Evolutionary conservation across 352 stramenopile species (phyloP), one percentile per base, ranked within the genome.

Genomic region (Phytophthora cactorum): DNA sequence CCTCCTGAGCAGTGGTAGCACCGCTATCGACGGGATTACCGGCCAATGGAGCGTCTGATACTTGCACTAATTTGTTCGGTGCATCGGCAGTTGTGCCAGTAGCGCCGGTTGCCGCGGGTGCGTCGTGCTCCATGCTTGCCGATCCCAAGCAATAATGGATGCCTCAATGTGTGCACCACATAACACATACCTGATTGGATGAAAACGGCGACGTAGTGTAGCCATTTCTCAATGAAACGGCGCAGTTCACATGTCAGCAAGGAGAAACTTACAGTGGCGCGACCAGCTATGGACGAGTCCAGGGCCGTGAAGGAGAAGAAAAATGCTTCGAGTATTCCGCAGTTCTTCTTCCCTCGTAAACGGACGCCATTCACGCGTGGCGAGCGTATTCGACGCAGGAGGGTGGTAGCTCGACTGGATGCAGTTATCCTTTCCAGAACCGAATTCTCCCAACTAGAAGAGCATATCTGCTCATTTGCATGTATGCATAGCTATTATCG

Each of bases 281-380:
- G 25, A 38, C 27, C 47, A 39, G 46, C 36, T 50, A 27, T 53
- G 50, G 8, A 12, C 32, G 32, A 8, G 3, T 8, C 32, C 32
- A 36, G 17, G 6, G 27, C 25, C 15, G 3, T 8, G 25, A 50
- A 25, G 27, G 32, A 55, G 22, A 72, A 49, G 9, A 54, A 25
- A 1, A 31, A 22, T 12, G 29, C 39, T 11, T 68, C 53, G 14
- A 74, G 52, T 46, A 77, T 89, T 58, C 78, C 81, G 31, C 71
- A 71, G 4, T 87, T 89, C 66, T 89, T 86, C 46, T 84, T 71
- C 38, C 67, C 74, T 11, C 66, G 66, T 7, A 69, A 69, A 14
- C 54, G 66, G 39, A 74, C 66, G 17, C 66, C 66, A 27, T 66
- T 74, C 53, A 74, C 66, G 11, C 63, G 66, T 15, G 60, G 60